A percentile compares a stretch with the other conserved stretches of the same genome.
phyloP scores from a whole-genome alignment of 805 yeast species.

The Kuraishia ogatae region DNA sequence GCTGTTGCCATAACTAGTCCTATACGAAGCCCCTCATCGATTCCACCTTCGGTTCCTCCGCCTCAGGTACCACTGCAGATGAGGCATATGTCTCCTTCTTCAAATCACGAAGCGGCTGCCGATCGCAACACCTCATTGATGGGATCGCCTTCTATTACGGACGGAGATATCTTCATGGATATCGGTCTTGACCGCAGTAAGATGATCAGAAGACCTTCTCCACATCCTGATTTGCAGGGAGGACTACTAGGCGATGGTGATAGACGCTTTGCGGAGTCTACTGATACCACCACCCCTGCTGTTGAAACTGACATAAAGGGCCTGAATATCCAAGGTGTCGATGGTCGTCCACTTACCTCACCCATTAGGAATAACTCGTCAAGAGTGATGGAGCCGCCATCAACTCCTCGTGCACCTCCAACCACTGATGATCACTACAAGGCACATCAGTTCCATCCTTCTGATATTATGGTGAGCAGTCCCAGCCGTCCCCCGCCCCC shows the following conservation, averaged over 20 bases:
- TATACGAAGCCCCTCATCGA: conserved; percentile 7
- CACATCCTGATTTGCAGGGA: background rate
- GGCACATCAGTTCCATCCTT: background rate
- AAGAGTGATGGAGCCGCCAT: background rate
- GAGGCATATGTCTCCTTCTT: background rate
- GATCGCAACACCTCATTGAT: background rate
- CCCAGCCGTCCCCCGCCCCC: background rate
- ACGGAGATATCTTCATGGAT: conserved; percentile 10
- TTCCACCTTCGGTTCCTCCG: conserved; percentile 8
- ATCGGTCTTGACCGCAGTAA: background rate
- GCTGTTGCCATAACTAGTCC: conserved; percentile 5
- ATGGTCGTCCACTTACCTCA: background rate
- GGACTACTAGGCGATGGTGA: too few relatives aligned
- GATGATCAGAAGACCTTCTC: conserved; percentile 1
- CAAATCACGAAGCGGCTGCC: background rate
- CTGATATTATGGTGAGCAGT: background rate
- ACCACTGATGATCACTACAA: background rate
- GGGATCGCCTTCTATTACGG: conserved; percentile 9
- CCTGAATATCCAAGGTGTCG: conserved; percentile 8
- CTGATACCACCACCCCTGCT: background rate
- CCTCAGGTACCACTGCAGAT: conserved; percentile 4
- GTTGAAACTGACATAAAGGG: background rate
- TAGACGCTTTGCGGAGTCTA: too few relatives aligned
- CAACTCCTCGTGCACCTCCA: background rate
- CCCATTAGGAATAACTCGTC: background rate